Base-by-base conservation (phyloP, 2,329 filamentous ascomycete genomes). In the Aureobasidium pullulans region DNA sequence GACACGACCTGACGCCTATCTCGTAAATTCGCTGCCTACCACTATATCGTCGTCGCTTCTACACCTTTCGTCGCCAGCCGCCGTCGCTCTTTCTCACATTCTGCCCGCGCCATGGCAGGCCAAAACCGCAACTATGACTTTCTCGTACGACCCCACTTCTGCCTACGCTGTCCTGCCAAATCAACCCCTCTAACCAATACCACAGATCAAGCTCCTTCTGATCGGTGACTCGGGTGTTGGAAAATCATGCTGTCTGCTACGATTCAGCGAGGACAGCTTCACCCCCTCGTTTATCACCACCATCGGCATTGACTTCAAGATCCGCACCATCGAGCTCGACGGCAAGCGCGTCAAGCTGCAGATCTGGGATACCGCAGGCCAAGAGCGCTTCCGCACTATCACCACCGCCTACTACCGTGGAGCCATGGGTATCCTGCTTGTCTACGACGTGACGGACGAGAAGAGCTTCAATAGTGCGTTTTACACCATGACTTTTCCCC, bases 251-350 rank as follows among this genome's bases (percentile, higher is more conserved):
- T 96, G 92, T 77, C 83, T 96, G 74, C 81, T 96, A 72, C 90
- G 92, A 69, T 96, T 96, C 81, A 96, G 90, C 77, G 92, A 96
- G 79, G 92, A 96, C 81, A 95, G 90, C 48, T 96, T 96, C 79
- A 96, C 92, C 57, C 92, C 92, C 44, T 96, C 90, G 68, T 96
- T 96, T 82, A 96, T 96, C 81, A 96, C 92, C 64, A 99, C 94
- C 64, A 99, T 99, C 77, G 94, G 94, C 68, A 97, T 99, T 80
- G 94, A 99, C 79, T 99, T 99, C 82, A 99, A 99, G 84, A 99
- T 99, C 74, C 85, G 94, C 67, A 99, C 94, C 65, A 99, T 99
- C 78, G 94, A 99, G 79, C 82, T 99, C 67, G 94, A 99, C 77
- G 93, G 93, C 73, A 99, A 99, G 84, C 85, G 93, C 64, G 94